A percentile compares a stretch with the other conserved stretches of the same genome.
These are phyloP conservation scores for Scleroderma citrinum DNA, from an alignment of 768 basidiomycete genomes.

Conservation along the genomic window DNA sequence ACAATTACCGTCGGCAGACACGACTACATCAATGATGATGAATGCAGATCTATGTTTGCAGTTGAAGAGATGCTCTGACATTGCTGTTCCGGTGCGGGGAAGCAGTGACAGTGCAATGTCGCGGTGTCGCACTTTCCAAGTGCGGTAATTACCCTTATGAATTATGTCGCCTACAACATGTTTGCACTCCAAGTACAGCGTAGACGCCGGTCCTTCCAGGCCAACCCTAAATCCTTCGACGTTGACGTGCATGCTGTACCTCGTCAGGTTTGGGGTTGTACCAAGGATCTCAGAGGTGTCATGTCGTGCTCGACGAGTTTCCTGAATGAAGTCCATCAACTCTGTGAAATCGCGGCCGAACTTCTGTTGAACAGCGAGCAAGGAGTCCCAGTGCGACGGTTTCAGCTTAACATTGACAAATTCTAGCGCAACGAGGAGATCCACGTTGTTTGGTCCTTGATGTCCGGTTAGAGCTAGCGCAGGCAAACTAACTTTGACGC, in stretches of 20 bases:
- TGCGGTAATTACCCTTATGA: slow-evolving; percentile 35
- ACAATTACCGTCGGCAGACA: slow-evolving; percentile 29
- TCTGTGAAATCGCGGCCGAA: slow-evolving; percentile 89
- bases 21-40: slow-evolving; percentile 70
- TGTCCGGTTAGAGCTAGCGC: slow-evolving; percentile 59
- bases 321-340: slow-evolving; percentile 57
- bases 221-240: slow-evolving; percentile 80
- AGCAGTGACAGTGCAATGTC: slow-evolving; percentile 83
- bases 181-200: slow-evolving; percentile 68
- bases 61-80: slow-evolving; percentile 40
- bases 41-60: slow-evolving; percentile 72
- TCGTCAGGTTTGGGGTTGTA: slow-evolving; percentile 14
- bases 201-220: slow-evolving; percentile 67
- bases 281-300: slow-evolving; percentile 6
- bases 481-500: slow-evolving; percentile 62
- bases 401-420: slow-evolving; percentile 70
- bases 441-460: slow-evolving; percentile 39
- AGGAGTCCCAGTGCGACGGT: slow-evolving; percentile 77
- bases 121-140: slow-evolving; percentile 66
- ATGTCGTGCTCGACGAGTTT: slow-evolving; percentile 40
- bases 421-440: slow-evolving; percentile 57
- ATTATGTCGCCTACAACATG: slow-evolving; percentile 61
- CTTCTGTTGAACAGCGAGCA: slow-evolving; percentile 80
- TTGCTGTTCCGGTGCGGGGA: slow-evolving; percentile 39
- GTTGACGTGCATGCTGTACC: slow-evolving; percentile 50